Base-by-base conservation (phyloP, 306 rosid genomes). In the Canavalia ensiformis region DNA sequence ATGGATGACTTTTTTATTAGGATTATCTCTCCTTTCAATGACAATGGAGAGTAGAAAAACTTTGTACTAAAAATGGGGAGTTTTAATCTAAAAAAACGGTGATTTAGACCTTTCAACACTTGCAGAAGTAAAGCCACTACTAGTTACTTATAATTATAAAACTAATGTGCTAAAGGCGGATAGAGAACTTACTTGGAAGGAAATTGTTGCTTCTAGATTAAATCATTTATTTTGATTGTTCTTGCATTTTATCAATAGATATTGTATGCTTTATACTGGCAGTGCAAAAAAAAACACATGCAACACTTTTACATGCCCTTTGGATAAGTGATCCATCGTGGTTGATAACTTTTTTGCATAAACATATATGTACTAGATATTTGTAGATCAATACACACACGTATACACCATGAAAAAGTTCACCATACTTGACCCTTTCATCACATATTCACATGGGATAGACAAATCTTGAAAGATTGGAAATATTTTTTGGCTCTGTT, bases 141-240 rank as follows among this genome's bases (percentile, higher is more conserved):
- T 93, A 77, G 68, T 89, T 73, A 88, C 70, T 87, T 83, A 81
- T 74, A 87, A 89, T 76, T 97, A 93, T 57, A 30, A 65, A 51
- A 52, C 72, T 50, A 82, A 68, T 65, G 69, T 84, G 70, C 75
- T 66, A 64, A 92, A 93, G 82, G 87, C 49, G 62, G 94, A 88
- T 68, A 88, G 37, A 80, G 88, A 77, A 35, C 92, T 86, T 47
- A 85, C 97, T 7, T 7, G 88, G 35, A 85, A 82, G 83, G 91
- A 96, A 90, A 80, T 96, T 77, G 99, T 97, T 75, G 69, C 72
- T 5, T 92, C 87, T 83, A 98, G 99, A 73, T 92, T 93, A 83
- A 93, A 3, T 45, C 45, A 7, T 30, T 30, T 28, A 30, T 60
- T 44, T 2, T 60, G 34, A 13, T 47, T 62, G 59, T 33, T 8